Percentiles rank a stretch among this genome's conserved stretches.
phyloP scores from a whole-genome alignment of 257 asterid species.

The Solanum paucissectum region DNA sequence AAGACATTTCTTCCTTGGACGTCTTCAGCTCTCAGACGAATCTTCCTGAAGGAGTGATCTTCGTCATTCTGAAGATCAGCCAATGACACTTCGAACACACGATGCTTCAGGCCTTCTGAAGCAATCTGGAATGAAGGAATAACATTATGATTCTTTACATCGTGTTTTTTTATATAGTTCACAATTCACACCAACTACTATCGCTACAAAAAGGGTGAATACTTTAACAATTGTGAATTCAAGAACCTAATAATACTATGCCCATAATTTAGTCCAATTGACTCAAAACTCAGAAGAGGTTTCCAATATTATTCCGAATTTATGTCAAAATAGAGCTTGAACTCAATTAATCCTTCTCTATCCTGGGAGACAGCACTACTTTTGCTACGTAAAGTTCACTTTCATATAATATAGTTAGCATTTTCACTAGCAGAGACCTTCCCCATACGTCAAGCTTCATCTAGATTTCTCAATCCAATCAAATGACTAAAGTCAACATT shows the following conservation, averaged over 20 bases:
- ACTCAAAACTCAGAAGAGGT: background rate
- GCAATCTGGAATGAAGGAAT: slow-evolving; percentile 37
- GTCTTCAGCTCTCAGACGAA: slow-evolving; percentile 77
- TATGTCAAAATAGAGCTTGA: too few species aligned
- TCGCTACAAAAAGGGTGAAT: too few species aligned
- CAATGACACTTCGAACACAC: slow-evolving; percentile 74
- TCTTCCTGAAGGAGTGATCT: slow-evolving; percentile 78
- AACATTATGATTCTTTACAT: background rate
- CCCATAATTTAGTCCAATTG: background rate
- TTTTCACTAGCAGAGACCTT: background rate
- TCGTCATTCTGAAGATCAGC: slow-evolving; percentile 86
- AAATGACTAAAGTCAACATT: background rate
- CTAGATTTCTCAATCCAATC: background rate
- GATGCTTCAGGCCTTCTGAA: slow-evolving; percentile 86
- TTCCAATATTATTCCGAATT: too few species aligned
- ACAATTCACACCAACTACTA: background rate
- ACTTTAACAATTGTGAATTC: background rate
- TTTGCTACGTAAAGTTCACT: background rate
- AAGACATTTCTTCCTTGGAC: slow-evolving; percentile 80
- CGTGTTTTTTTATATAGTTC: background rate
- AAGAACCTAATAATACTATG: too few species aligned
- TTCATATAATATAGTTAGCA: background rate
- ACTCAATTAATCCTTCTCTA: background rate
- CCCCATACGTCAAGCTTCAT: background rate
- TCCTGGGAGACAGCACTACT: background rate